phyloP scores from a whole-genome alignment of 306 rosid genomes.

The Dalbergia cochinchinensis region DNA sequence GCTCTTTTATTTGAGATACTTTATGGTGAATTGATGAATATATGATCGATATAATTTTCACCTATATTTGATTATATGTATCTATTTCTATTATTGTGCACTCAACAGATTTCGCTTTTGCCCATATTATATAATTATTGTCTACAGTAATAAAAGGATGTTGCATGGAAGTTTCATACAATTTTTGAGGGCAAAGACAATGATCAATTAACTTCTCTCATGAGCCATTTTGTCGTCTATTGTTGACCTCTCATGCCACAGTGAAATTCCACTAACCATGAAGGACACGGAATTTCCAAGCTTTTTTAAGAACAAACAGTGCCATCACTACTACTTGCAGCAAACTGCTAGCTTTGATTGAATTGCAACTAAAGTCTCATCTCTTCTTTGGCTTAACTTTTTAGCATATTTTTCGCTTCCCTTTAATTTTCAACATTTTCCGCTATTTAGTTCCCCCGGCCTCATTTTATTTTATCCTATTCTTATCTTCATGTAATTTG shows the following conservation, averaged over 20 bases:
- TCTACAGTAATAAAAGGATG: constrained; percentile 39
- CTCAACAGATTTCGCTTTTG: constrained; percentile 64
- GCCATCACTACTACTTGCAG: constrained; percentile 47
- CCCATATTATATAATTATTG: constrained; percentile 41
- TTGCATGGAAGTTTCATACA: constrained; percentile 61
- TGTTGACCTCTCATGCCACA: constrained; percentile 77
- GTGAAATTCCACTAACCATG: constrained; percentile 73
- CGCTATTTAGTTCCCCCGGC: background rate
- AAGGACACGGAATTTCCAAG: constrained; percentile 59
- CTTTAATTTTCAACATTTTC: constrained; percentile 13
- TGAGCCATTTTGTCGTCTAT: constrained; percentile 65
- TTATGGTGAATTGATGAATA: constrained; percentile 53
- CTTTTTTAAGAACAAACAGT: constrained; percentile 59
- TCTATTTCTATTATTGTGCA: constrained; percentile 67
- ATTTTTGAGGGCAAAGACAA: constrained; percentile 31
- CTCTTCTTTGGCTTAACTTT: constrained; percentile 17
- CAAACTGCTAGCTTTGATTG: constrained; percentile 40
- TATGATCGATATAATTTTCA: constrained; percentile 51
- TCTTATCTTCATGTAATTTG: background rate
- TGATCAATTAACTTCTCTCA: constrained; percentile 7
- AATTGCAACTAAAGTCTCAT: constrained; percentile 32
- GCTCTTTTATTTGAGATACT: constrained; percentile 47
- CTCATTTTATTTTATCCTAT: constrained; percentile 15
- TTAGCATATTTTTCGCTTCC: constrained; percentile 34
- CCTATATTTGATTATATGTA: constrained; percentile 40